Evolutionary conservation across 768 basidiomycete genomes (phyloP).

Genomic region (Cystobasidium tubakii): DNA sequence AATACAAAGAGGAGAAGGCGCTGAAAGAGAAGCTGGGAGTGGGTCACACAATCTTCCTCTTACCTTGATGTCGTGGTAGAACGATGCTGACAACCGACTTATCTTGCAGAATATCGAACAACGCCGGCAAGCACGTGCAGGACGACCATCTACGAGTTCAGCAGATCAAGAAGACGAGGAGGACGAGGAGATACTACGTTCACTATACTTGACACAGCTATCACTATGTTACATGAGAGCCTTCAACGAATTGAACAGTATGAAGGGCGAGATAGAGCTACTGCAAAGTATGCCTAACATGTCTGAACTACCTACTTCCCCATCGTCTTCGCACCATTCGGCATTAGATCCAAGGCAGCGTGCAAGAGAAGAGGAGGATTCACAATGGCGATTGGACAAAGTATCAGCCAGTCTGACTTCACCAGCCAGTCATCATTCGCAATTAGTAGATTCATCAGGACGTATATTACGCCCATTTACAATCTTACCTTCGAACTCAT

Average conservation of each 20-base stretch:
- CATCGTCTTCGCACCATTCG: conserved; percentile 52
- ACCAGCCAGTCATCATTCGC: conserved; percentile 13
- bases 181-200: conserved; percentile 40
- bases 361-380: conserved; percentile 58
- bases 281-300: conserved; percentile 61
- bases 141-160: conserved; percentile 5
- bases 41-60: conserved; percentile 32
- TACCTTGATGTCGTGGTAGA: not conserved
- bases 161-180: conserved; percentile 24
- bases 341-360: conserved; percentile 69
- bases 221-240: conserved; percentile 43
- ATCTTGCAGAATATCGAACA: conserved; percentile 36
- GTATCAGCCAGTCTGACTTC: not conserved
- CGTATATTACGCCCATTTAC: conserved; percentile 88
- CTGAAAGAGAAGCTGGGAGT: conserved; percentile 68
- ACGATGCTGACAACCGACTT: no score
- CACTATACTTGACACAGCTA: conserved; percentile 42
- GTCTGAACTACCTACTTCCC: conserved; percentile 66
- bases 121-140: conserved; percentile 1
- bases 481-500: conserved; percentile 63
- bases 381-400: conserved; percentile 43
- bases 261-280: conserved; percentile 43
- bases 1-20: conserved; percentile 80
- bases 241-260: conserved; percentile 41
- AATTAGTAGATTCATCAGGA: conserved; percentile 34